Evolutionary conservation across 495 filamentous ascomycete genomes (phyloP).

Genomic region (Penicillium simplicissimum): DNA sequence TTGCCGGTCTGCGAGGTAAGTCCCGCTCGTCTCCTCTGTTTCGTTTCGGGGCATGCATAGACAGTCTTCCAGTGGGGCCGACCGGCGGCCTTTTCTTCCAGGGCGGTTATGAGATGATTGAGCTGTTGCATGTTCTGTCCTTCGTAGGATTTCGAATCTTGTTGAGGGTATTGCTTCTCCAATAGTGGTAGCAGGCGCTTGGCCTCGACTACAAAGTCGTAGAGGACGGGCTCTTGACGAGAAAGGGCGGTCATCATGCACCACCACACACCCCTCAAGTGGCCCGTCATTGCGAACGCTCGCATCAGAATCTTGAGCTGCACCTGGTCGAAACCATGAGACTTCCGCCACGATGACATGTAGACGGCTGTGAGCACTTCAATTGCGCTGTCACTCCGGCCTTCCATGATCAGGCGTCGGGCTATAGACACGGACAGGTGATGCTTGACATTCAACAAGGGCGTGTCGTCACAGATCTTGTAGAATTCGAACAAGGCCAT

Average conservation of each 20-base stretch:
- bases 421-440: constrained; percentile 32
- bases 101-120: constrained; percentile 14
- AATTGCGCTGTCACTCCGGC: constrained; percentile 31
- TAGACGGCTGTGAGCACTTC: constrained; percentile 42
- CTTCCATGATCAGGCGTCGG: constrained; percentile 30
- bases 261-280: constrained; percentile 46
- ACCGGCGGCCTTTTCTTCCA: constrained; percentile 28
- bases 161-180: constrained; percentile 6
- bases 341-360: constrained; percentile 38
- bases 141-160: neutral
- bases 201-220: constrained; percentile 38
- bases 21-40: constrained; percentile 1
- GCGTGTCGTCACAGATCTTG: constrained; percentile 36
- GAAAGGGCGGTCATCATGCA: constrained; percentile 42
- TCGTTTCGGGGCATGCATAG: constrained; percentile 1
- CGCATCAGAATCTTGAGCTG: constrained; percentile 48
- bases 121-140: constrained; percentile 19
- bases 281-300: constrained; percentile 30
- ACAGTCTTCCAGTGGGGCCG: constrained; percentile 8
- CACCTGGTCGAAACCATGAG: constrained; percentile 36
- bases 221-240: constrained; percentile 30
- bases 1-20: neutral
- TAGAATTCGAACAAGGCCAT: constrained; percentile 45
- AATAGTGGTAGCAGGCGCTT: constrained; percentile 27
- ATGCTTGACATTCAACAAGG: constrained; percentile 36